Base-by-base conservation (phyloP, 1,284 basidiomycete genomes). In the Lignosus rhinocerotis region DNA sequence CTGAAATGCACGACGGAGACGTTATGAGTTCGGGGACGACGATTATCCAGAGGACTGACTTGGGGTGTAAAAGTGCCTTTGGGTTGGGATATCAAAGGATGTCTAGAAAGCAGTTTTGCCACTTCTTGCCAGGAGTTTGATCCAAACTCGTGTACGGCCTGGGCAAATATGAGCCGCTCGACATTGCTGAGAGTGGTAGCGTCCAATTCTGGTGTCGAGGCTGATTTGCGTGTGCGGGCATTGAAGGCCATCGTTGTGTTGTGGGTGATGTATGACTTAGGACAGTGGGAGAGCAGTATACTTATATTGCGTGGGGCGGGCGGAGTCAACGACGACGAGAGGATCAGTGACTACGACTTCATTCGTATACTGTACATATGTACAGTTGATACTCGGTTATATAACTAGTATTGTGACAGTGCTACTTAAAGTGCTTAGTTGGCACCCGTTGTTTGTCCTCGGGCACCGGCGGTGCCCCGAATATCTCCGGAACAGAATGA, bases 101-200 rank as follows among this genome's bases (percentile, higher is more conserved):
- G 90, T 38, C 82, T 83, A 21, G 80, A 75, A 25, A 95, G 80
- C 3, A 90, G 65, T 53, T 81, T 81, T 32, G 88, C 80, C n/a
- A 94, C 84, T 10, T 78, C 73, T 38, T 78, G 66, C 93, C 93
- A 94, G n/a, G 83, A 75, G 48, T 82, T 76, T 31, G 87, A 81
- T n/a, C 93, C 93, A 59, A 88, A 79, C 70, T 94, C 91, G 73
- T 91, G 92, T 41, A 93, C 87, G 0, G 92, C 88, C 74, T 96
- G 93, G 2, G 92, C 83, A 51, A 96, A 81, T 36, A 96, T 73
- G 52, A 96, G 86, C 47, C 80, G 75, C 72, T 92, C 90, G 44
- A 87, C 71, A 58, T 77, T 81, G 55, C 72, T 78, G 56, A 87
- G 73, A 47, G 36, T 63, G 34, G 62, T 56, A 30, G 57, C 47